A percentile compares a stretch with the other conserved stretches of the same genome.
phyloP scores from a whole-genome alignment of 2,329 filamentous ascomycete species.

The Aspergillus alliaceus region DNA sequence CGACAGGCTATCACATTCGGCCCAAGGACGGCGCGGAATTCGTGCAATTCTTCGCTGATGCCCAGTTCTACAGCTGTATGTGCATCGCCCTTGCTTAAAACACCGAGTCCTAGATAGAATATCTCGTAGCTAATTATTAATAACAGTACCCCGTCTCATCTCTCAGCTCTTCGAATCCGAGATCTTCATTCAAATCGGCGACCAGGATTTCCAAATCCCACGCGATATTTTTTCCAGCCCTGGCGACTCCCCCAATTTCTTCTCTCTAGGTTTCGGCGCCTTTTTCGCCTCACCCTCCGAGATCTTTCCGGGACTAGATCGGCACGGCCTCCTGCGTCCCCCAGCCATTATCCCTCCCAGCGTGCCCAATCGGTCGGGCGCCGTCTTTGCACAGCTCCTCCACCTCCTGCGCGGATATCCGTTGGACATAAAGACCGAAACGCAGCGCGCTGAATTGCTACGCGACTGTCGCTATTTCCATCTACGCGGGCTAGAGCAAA shows the following conservation, averaged over 20 bases:
- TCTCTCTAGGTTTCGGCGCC: slow-evolving; percentile 82
- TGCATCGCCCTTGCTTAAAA: slow-evolving; percentile 3
- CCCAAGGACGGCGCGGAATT: slow-evolving; percentile 83
- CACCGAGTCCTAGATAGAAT: neutral
- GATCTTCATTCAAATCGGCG: slow-evolving; percentile 84
- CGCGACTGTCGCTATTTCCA: slow-evolving; percentile 91
- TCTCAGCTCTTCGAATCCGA: slow-evolving; percentile 88
- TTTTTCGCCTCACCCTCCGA: slow-evolving; percentile 81
- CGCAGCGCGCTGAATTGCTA: slow-evolving; percentile 74
- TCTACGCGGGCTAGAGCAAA: slow-evolving; percentile 87
- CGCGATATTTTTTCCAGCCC: slow-evolving; percentile 81
- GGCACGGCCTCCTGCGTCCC: slow-evolving; percentile 76
- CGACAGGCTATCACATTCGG: slow-evolving; percentile 72
- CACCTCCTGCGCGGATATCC: slow-evolving; percentile 83
- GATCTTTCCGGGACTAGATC: slow-evolving; percentile 81
- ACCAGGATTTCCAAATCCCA: slow-evolving; percentile 83
- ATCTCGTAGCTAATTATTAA: neutral
- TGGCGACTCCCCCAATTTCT: slow-evolving; percentile 94
- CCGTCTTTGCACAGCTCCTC: slow-evolving; percentile 79
- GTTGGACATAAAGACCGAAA: slow-evolving; percentile 70
- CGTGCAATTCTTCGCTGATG: slow-evolving; percentile 89
- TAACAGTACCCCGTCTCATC: slow-evolving; percentile 83
- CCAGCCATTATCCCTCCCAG: slow-evolving; percentile 81
- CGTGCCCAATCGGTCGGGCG: slow-evolving; percentile 78
- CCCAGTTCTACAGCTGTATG: slow-evolving; percentile 87